These are phyloP conservation scores for Helicocarpus griseus DNA, from an alignment of 2,329 filamentous ascomycete genomes.

Conservation along the genomic window DNA sequence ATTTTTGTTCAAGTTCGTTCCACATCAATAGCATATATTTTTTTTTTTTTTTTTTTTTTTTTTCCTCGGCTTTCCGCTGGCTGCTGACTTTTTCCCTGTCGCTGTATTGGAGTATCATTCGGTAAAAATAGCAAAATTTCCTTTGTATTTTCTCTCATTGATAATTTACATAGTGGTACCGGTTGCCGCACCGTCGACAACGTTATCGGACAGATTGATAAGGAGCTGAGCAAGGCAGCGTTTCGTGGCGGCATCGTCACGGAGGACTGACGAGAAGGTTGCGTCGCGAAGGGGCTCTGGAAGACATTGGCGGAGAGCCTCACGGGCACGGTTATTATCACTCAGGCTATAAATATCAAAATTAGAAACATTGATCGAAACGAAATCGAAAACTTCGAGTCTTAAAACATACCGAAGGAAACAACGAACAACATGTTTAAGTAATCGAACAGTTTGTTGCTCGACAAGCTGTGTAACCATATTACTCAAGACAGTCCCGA, in stretches of 20 bases:
- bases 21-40: not conserved
- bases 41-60: no score
- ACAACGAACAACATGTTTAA: slow-evolving; percentile 96
- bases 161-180: slow-evolving; percentile 29
- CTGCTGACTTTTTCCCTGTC: no score
- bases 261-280: slow-evolving; percentile 90
- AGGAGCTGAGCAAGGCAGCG: slow-evolving; percentile 93
- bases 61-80: no score
- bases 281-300: slow-evolving; percentile 97
- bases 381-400: not conserved
- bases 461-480: slow-evolving; percentile 98
- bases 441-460: slow-evolving; percentile 86
- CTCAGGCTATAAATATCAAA: slow-evolving; percentile 56
- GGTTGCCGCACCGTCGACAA: slow-evolving; percentile 44
- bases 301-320: slow-evolving; percentile 89
- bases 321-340: slow-evolving; percentile 89
- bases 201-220: slow-evolving; percentile 90
- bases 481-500: slow-evolving; percentile 93
- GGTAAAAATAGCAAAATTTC: slow-evolving; percentile 14
- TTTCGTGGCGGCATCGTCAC: slow-evolving; percentile 95
- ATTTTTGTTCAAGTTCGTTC: no score
- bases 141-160: slow-evolving; percentile 9
- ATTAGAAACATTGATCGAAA: not conserved
- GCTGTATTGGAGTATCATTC: no score
- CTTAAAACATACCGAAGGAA: slow-evolving; percentile 66